phyloP scores from a whole-genome alignment of 2,329 filamentous ascomycete genomes.

The Myriosclerotinia duriaeana region DNA sequence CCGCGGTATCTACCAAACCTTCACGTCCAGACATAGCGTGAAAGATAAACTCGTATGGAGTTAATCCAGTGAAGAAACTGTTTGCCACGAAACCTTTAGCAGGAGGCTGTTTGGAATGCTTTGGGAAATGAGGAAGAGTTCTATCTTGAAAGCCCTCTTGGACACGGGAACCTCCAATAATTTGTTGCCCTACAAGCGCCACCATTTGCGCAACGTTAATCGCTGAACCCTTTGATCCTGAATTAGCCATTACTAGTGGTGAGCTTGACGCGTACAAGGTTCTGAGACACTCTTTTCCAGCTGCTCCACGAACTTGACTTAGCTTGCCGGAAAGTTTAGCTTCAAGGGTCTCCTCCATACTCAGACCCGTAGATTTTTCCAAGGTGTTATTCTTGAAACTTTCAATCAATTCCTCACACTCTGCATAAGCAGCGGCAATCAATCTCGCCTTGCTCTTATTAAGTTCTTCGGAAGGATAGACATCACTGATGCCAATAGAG shows the following conservation, averaged over 20 bases:
- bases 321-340: constrained; percentile 88
- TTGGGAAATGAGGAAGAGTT: constrained; percentile 91
- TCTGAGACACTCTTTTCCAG: constrained; percentile 85
- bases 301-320: constrained; percentile 85
- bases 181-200: constrained; percentile 93
- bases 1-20: constrained; percentile 96
- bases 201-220: constrained; percentile 99
- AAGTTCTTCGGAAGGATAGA: constrained; percentile 75
- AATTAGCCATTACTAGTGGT: constrained; percentile 94
- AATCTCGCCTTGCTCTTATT: constrained; percentile 71
- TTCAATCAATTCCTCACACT: constrained; percentile 81
- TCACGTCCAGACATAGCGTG: constrained; percentile 98
- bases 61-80: constrained; percentile 91
- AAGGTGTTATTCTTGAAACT: constrained; percentile 78
- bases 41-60: constrained; percentile 92
- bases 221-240: constrained; percentile 92
- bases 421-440: constrained; percentile 73
- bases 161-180: constrained; percentile 91
- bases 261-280: constrained; percentile 90
- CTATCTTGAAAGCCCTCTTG: constrained; percentile 95
- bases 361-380: constrained; percentile 82
- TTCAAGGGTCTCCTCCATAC: constrained; percentile 88
- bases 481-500: constrained; percentile 93
- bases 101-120: constrained; percentile 86
- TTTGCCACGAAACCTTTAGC: constrained; percentile 97